phyloP scores from a whole-genome alignment of 345 rosid genomes.

The Pseudoturritis turrita region DNA sequence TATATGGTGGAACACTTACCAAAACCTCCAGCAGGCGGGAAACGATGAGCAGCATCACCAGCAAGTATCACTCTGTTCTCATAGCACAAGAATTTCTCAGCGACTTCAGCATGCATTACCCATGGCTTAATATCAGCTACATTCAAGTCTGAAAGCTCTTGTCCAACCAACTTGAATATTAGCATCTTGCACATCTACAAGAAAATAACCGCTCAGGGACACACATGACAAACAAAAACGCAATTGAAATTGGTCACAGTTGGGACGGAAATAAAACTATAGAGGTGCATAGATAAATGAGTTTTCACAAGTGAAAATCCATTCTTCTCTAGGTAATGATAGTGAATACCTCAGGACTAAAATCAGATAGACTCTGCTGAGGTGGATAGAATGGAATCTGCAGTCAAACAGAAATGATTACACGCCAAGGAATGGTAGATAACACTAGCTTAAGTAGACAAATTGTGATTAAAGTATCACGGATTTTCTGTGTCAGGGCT shows the following conservation, averaged over 20 bases:
- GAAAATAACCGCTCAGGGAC: conserved; percentile 38
- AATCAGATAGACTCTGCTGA: conserved; percentile 76
- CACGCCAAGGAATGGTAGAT: not conserved
- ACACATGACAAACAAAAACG: conserved; percentile 3
- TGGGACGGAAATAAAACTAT: not conserved
- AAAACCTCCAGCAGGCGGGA: conserved; percentile 99
- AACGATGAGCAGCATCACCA: conserved; percentile 96
- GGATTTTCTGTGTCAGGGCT: not conserved
- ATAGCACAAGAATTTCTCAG: conserved; percentile 57
- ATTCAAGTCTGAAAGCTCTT: conserved; percentile 71
- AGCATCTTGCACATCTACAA: conserved; percentile 81
- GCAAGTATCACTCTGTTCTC: conserved; percentile 66
- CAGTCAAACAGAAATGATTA: conserved; percentile 6
- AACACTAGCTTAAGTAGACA: not conserved
- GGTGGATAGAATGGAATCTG: conserved; percentile 95
- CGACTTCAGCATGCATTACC: conserved; percentile 99
- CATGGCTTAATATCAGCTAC: conserved; percentile 89
- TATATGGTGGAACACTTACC: conserved; percentile 46
- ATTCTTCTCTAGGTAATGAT: not conserved
- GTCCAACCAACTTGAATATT: conserved; percentile 76
- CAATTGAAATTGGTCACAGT: not conserved
- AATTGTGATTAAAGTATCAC: not conserved
- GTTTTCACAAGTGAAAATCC: not conserved
- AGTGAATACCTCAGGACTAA: conserved; percentile 57
- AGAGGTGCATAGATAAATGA: not conserved